A percentile compares a stretch with the other conserved stretches of the same genome.
Evolutionary conservation across 2,329 filamentous ascomycete genomes (phyloP).

Genomic region (Monascus ruber): DNA sequence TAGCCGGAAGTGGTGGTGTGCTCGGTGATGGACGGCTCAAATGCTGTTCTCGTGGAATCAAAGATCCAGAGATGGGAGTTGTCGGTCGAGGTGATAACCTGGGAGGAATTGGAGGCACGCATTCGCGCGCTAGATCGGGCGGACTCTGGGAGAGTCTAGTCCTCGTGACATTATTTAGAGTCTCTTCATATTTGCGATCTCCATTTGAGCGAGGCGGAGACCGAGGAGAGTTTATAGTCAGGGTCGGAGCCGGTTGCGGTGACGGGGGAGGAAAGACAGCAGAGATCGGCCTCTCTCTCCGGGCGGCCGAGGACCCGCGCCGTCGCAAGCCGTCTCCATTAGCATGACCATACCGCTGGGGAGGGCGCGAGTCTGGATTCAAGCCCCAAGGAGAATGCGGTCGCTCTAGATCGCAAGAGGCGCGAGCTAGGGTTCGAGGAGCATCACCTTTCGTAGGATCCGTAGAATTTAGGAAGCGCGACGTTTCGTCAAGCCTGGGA

Average conservation of each 20-base stretch:
- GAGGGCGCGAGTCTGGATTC: neutral
- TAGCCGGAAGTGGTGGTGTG: conserved; percentile 1
- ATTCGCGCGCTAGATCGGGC: conserved; percentile 13
- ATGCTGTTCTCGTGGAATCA: conserved; percentile 9
- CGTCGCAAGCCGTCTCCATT: too few species aligned
- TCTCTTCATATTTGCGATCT: conserved; percentile 45
- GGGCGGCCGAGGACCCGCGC: conserved; percentile 31
- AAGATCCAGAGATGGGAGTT: conserved; percentile 19
- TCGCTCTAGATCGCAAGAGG: conserved; percentile 33
- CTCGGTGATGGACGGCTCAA: conserved; percentile 12
- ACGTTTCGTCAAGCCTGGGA: conserved; percentile 8
- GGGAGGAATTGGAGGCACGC: conserved; percentile 12
- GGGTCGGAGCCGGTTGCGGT: conserved; percentile 29
- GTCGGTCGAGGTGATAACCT: conserved; percentile 14
- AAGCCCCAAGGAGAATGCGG: conserved; percentile 27
- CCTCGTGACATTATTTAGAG: conserved; percentile 40
- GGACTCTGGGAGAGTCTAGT: conserved; percentile 12
- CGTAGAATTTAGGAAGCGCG: conserved; percentile 13
- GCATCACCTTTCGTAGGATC: conserved; percentile 22
- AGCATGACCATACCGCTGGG: too few species aligned
- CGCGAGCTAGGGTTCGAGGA: conserved; percentile 18
- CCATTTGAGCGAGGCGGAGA: conserved; percentile 27
- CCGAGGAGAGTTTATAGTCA: conserved; percentile 33
- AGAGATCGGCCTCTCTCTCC: conserved; percentile 46
- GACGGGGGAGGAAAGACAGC: conserved; percentile 34